These are phyloP conservation scores for Hordeum marinum DNA, from an alignment of 176 grass and related monocot genomes.

Conservation along the genomic window DNA sequence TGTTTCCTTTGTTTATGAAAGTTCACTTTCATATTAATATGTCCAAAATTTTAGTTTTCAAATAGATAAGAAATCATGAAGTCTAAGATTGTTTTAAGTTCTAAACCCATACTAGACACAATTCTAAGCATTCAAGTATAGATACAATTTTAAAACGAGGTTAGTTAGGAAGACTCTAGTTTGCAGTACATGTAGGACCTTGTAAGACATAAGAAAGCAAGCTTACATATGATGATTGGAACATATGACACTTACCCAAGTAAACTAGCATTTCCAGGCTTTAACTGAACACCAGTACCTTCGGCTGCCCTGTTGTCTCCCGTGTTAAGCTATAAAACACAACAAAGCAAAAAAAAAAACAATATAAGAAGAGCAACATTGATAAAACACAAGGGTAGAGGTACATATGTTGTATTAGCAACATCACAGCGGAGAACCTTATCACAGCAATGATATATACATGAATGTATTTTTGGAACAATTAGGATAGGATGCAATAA, in stretches of 20 bases:
- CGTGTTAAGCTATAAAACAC: slow-evolving; percentile 49
- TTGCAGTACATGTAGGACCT: background rate
- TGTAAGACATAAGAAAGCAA: background rate
- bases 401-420: slow-evolving; percentile 10
- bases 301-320: slow-evolving; percentile 56
- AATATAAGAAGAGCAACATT: slow-evolving; percentile 3
- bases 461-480: background rate
- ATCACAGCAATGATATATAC: background rate
- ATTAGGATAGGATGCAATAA: background rate
- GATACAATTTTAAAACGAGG: background rate
- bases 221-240: background rate
- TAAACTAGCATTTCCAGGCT: slow-evolving; percentile 65
- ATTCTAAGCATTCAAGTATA: background rate
- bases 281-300: slow-evolving; percentile 52
- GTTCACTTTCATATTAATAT: too few species aligned
- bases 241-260: slow-evolving; percentile 62
- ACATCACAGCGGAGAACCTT: background rate
- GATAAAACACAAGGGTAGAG: background rate
- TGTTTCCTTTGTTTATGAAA: background rate
- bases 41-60: background rate
- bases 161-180: background rate
- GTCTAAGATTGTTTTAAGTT: background rate
- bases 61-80: background rate
- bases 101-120: background rate
- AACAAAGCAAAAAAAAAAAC: background rate